Base-by-base conservation (phyloP, 2,329 filamentous ascomycete species). In the Exophiala sp. region DNA sequence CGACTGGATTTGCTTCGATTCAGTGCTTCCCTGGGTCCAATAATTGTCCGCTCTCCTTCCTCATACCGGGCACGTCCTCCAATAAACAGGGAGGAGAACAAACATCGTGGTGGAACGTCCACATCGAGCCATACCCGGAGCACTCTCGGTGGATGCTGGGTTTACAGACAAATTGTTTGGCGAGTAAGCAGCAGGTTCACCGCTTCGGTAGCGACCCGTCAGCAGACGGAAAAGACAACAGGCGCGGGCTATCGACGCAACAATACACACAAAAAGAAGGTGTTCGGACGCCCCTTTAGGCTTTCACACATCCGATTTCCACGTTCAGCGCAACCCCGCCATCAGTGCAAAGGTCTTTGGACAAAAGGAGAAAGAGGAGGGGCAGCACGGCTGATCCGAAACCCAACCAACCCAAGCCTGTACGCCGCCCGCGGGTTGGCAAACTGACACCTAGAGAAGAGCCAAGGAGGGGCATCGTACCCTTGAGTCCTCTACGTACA, bases 31-130 rank as follows among this genome's bases (percentile, higher is more conserved):
- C n/a, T 14, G 16, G 27, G 27, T 19, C 34, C 34, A 37, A 19
- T 37, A 37, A 37, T 32, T n/a, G 11, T 3, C 3, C 29, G 29
- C 29, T 9, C 7, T 41, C 34, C 21, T 21, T 11, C 9, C 16
- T 37, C 22, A 30, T 16, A 29, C 29, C 19, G 21, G 29, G 30
- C 24, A 19, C 22, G 27, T 32, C 47, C 39, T 32, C 43, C 21
- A 49, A 37, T 21, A 16, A 21, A 27, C 5, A 27, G 6, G 6
- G 21, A 24, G 9, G 32, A 40, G 41, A 27, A 16, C 41, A 23
- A 3, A 16, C 39, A 24, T 37, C 21, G 27, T 29, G 35, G 48
- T 46, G 43, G 43, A 46, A 51, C 43, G 21, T 46, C 43, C 30
- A 8, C 11, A 13, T 16, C 10, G 27, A 29, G 27, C 27, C 13